Conservation (phyloP, 768 basidiomycete species). For the Brasilioporus rufonigricans region DNA sequence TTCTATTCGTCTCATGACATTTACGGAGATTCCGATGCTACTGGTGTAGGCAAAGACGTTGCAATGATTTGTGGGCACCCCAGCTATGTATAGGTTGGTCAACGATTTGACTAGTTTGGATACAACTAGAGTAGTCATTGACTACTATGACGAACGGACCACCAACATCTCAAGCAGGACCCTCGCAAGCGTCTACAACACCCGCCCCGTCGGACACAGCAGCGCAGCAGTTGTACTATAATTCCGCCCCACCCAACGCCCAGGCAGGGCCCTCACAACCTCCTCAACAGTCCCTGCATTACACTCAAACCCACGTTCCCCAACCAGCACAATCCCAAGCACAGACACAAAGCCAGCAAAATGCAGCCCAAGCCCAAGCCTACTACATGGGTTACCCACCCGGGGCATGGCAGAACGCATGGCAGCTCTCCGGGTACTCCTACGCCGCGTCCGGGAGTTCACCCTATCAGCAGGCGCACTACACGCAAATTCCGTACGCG, state of each 20-base stretch:
- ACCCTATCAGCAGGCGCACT: conserved; percentile 34
- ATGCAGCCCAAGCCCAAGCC: conserved; percentile 19
- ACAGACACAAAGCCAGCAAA: conserved; percentile 26
- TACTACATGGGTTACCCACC: conserved; percentile 36
- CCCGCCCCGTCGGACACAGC: conserved; percentile 9
- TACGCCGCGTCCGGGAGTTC: conserved; percentile 30
- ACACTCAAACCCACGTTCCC: conserved; percentile 18
- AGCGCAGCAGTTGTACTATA: conserved; percentile 10
- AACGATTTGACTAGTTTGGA: conserved; percentile 3
- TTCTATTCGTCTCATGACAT: background rate
- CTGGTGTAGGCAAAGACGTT: no score
- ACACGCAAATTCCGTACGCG: conserved; percentile 33
- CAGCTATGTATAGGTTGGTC: no score
- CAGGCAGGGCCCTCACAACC: conserved; percentile 19
- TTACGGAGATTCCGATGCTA: no score
- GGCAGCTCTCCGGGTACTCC: conserved; percentile 34
- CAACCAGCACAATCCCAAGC: conserved; percentile 20
- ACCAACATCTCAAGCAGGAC: conserved; percentile 40
- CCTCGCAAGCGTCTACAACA: conserved; percentile 26
- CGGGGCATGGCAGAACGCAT: conserved; percentile 33
- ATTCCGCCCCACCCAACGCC: conserved; percentile 12
- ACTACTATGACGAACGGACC: conserved; percentile 42
- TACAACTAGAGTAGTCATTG: background rate
- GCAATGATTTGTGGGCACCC: no score
- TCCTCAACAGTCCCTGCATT: conserved; percentile 16